Conservation (phyloP, 176 grass and related monocot species). For the Aechmea fasciata region DNA sequence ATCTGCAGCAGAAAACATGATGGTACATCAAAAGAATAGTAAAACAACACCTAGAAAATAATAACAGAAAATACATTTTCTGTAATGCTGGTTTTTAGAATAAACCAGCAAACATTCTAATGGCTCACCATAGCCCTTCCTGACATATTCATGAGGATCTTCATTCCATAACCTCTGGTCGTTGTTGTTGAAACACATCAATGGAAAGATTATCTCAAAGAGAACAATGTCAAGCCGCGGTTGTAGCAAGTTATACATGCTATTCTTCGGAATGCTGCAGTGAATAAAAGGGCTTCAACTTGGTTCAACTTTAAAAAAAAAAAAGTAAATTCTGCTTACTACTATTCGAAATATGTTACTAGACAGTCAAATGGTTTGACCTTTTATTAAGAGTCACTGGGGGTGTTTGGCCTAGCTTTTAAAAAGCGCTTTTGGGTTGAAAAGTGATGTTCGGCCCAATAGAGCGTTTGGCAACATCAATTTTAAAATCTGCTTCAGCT, state of each 20-base stretch:
- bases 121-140: constrained; percentile 87
- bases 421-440: too few relatives aligned
- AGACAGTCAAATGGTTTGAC: background rate
- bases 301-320: background rate
- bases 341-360: background rate
- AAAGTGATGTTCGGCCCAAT: too few relatives aligned
- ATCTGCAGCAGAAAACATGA: constrained; percentile 34
- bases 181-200: constrained; percentile 98
- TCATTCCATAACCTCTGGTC: constrained; percentile 88
- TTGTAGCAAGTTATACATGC: constrained; percentile 91
- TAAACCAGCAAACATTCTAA: constrained; percentile 14
- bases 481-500: too few relatives aligned
- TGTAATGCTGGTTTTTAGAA: background rate
- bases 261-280: constrained; percentile 85
- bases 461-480: too few relatives aligned
- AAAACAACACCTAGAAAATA: background rate
- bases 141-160: constrained; percentile 98
- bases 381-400: too few relatives aligned
- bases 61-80: background rate
- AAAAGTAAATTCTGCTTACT: too few relatives aligned
- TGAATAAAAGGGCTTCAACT: constrained; percentile 12
- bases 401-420: too few relatives aligned
- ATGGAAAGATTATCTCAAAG: constrained; percentile 92
- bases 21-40: background rate
- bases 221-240: constrained; percentile 73